These are phyloP conservation scores for Lipomyces starkeyi DNA, from an alignment of 805 yeast species.

Conservation along the genomic window DNA sequence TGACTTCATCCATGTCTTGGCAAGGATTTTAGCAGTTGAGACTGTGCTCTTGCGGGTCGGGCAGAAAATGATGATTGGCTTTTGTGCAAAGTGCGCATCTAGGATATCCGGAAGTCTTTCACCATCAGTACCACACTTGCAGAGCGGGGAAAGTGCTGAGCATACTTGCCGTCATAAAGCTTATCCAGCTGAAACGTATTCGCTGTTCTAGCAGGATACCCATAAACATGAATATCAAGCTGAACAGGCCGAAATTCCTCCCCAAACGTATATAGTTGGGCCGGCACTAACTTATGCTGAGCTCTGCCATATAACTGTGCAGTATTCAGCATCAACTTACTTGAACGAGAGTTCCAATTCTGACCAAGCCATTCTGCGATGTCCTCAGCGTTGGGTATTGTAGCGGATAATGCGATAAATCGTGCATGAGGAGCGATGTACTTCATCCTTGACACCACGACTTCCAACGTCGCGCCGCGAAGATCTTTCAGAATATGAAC, in stretches of 20 bases:
- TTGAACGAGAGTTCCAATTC: background rate
- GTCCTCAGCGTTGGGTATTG: conserved; percentile 59
- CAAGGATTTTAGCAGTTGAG: conserved; percentile 51
- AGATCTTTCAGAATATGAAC: conserved; percentile 54
- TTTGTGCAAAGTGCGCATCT: conserved; percentile 48
- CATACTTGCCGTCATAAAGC: conserved; percentile 51
- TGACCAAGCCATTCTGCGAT: conserved; percentile 54
- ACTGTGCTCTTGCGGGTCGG: conserved; percentile 58
- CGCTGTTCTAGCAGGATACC: conserved; percentile 48
- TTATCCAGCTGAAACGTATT: conserved; percentile 59
- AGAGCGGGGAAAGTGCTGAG: conserved; percentile 7
- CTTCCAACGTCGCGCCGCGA: conserved; percentile 59
- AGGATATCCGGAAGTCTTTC: conserved; percentile 47
- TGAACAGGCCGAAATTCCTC: conserved; percentile 56
- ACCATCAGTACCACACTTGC: background rate
- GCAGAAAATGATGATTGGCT: conserved; percentile 59
- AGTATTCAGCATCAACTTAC: background rate
- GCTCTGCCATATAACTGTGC: background rate
- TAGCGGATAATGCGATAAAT: conserved; percentile 58
- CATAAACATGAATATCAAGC: conserved; percentile 53
- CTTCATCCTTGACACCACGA: conserved; percentile 56
- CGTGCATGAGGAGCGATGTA: conserved; percentile 48
- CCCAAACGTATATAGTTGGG: conserved; percentile 53
- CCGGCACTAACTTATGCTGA: conserved; percentile 37
- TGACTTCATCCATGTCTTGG: conserved; percentile 15